phyloP scores from a whole-genome alignment of 164 flowering plant species.

The Magnolia officinalis region DNA sequence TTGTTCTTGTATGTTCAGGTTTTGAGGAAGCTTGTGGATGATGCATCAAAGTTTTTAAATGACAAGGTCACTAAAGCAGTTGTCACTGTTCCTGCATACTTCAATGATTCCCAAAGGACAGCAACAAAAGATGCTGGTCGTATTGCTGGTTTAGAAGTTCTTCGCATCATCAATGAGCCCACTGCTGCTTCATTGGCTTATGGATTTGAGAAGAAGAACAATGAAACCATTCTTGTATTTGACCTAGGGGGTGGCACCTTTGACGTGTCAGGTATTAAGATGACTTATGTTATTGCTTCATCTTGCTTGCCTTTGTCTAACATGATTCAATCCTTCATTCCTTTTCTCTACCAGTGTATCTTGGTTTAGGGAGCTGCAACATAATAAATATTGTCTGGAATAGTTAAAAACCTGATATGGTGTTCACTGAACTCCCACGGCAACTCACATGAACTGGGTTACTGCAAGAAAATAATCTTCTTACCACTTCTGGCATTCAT shows the following conservation, averaged over 20 bases:
- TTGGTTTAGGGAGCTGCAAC: no score
- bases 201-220: constrained; percentile 89
- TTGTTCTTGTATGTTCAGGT: constrained; percentile 38
- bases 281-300: background rate
- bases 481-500: no score
- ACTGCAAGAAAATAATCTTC: no score
- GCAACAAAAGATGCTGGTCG: constrained; percentile 96
- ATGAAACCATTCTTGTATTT: constrained; percentile 87
- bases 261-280: constrained; percentile 74
- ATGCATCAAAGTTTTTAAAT: constrained; percentile 91
- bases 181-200: constrained; percentile 96
- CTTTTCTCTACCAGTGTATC: background rate
- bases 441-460: no score
- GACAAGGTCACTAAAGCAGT: constrained; percentile 92
- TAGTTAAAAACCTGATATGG: no score
- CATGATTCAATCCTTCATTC: background rate
- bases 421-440: no score
- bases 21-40: constrained; percentile 89
- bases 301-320: background rate
- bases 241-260: constrained; percentile 97
- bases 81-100: constrained; percentile 90
- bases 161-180: constrained; percentile 90
- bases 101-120: constrained; percentile 90
- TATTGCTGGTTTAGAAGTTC: constrained; percentile 88
- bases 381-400: no score